A percentile compares a stretch with the other conserved stretches of the same genome.
These are phyloP conservation scores for Henningerozyma blattae DNA, from an alignment of 805 yeast species.

Conservation along the genomic window DNA sequence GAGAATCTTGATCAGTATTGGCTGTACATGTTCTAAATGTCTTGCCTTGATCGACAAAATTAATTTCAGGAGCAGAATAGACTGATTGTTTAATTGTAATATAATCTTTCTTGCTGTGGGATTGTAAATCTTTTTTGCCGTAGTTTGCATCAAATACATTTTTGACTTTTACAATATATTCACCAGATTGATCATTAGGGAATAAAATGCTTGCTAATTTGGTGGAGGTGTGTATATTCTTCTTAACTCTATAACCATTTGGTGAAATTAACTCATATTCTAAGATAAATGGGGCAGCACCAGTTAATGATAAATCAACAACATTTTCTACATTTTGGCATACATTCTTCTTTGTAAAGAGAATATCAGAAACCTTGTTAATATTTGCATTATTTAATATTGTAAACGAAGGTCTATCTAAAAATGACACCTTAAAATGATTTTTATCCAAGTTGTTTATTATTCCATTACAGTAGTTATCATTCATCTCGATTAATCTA, in stretches of 20 bases:
- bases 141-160: conserved; percentile 59
- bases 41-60: conserved; percentile 35
- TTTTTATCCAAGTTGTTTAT: conserved; percentile 23
- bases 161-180: conserved; percentile 45
- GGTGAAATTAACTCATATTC: conserved; percentile 55
- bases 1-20: conserved; percentile 22
- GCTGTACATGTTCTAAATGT: conserved; percentile 40
- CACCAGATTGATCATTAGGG: conserved; percentile 40
- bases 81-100: conserved; percentile 41
- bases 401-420: conserved; percentile 33
- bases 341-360: conserved; percentile 27
- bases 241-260: conserved; percentile 31
- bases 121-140: conserved; percentile 24
- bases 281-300: conserved; percentile 56
- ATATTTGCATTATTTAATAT: conserved; percentile 26
- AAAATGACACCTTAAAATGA: conserved; percentile 30
- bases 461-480: conserved; percentile 40
- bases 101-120: conserved; percentile 12
- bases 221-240: conserved; percentile 38
- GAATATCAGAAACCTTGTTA: conserved; percentile 10
- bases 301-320: conserved; percentile 40
- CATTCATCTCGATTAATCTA: conserved; percentile 32
- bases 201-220: conserved; percentile 37
- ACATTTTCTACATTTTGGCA: conserved; percentile 39
- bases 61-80: conserved; percentile 47